A percentile compares a stretch with the other conserved stretches of the same genome.
Conservation (phyloP, 2,329 filamentous ascomycete genomes). For the Cladobotryum protrusum region DNA sequence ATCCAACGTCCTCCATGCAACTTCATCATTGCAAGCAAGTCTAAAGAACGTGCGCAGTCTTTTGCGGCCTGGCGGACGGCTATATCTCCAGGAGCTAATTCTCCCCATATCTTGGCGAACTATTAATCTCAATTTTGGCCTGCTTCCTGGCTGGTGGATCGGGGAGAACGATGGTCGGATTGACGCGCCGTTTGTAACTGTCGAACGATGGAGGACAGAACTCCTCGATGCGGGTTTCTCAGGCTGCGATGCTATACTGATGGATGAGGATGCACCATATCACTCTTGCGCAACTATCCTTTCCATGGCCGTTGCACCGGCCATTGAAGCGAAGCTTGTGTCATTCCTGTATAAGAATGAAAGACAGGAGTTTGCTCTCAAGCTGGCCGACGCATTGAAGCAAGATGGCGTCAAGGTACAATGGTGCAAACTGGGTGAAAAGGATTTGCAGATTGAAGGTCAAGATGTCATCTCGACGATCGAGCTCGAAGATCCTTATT, state of each 20-base stretch:
- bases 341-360: conserved; percentile 3
- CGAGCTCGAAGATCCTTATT: conserved; percentile 15
- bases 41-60: conserved; percentile 1
- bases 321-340: not conserved
- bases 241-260: conserved; percentile 2
- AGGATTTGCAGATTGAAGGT: not conserved
- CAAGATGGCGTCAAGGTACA: not conserved
- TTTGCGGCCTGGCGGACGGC: conserved; percentile 2
- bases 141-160: not conserved
- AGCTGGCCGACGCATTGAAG: conserved; percentile 3
- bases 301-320: no score
- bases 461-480: conserved; percentile 12
- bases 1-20: conserved; percentile 18
- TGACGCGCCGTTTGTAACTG: not conserved
- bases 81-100: no score
- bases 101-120: no score
- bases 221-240: conserved; percentile 4
- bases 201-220: conserved; percentile 1
- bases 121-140: not conserved
- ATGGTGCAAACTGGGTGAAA: conserved; percentile 2
- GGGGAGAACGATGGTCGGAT: not conserved
- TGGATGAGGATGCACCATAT: conserved; percentile 5
- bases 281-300: not conserved
- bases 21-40: not conserved
- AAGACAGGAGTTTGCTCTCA: conserved; percentile 6